A percentile compares a stretch with the other conserved stretches of the same genome.
phyloP scores from a whole-genome alignment of 305 asterid genomes.

The Solanum chacoense region DNA sequence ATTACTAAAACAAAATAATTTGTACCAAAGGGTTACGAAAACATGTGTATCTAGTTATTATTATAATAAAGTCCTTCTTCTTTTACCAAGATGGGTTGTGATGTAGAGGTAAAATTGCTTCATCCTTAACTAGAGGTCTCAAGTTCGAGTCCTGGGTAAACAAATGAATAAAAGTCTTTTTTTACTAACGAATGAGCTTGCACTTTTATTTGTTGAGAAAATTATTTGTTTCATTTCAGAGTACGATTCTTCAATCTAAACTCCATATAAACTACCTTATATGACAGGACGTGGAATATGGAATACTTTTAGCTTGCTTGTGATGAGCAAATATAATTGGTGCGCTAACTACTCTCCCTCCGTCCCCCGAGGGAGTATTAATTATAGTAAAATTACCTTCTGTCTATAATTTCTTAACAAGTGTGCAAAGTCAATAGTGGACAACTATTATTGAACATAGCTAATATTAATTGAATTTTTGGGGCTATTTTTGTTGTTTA shows the following conservation, averaged over 20 bases:
- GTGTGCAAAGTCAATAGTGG: not conserved
- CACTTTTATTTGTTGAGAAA: not conserved
- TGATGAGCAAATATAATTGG: not conserved
- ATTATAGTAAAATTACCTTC: no score
- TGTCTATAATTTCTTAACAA: no score
- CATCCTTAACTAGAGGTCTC: no score
- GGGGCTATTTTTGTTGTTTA: not conserved
- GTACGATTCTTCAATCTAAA: not conserved
- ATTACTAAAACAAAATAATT: not conserved
- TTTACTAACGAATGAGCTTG: not conserved
- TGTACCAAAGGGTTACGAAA: not conserved
- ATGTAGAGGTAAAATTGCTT: no score
- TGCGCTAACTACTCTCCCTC: not conserved
- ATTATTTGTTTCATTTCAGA: not conserved
- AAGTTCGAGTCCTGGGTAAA: rapidly evolving
- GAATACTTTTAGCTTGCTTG: not conserved
- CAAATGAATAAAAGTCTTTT: not conserved
- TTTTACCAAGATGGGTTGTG: no score
- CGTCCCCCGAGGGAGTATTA: not conserved
- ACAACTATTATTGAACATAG: no score
- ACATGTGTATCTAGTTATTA: not conserved
- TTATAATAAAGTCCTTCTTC: not conserved
- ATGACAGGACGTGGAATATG: not conserved
- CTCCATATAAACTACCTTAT: not conserved
- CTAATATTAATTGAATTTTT: no score